Evolutionary conservation across 2,329 filamentous ascomycete genomes (phyloP).

Genomic region (Myriosclerotinia scirpicola): DNA sequence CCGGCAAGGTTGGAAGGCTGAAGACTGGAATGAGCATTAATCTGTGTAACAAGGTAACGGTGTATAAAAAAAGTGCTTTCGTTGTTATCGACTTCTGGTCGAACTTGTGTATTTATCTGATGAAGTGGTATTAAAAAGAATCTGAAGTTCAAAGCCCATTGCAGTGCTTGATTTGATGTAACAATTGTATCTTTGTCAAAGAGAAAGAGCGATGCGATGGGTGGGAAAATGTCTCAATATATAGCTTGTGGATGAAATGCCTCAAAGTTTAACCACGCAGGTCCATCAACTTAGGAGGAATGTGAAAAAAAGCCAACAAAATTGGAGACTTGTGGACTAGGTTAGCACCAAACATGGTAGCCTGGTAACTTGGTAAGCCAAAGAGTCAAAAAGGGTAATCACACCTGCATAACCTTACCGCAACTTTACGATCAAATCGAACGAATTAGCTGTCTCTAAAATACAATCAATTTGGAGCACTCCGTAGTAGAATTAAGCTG

Average conservation of each 20-base stretch:
- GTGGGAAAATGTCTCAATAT: conserved; percentile 24
- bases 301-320: conserved; percentile 21
- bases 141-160: conserved; percentile 20
- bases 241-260: conserved; percentile 20
- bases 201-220: not conserved
- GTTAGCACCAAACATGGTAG: conserved; percentile 3
- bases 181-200: not conserved
- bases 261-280: conserved; percentile 18
- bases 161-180: conserved; percentile 6
- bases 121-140: conserved; percentile 9
- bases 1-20: conserved; percentile 4
- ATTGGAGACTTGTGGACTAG: conserved; percentile 4
- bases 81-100: conserved; percentile 18
- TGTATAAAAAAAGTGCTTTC: conserved; percentile 22
- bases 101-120: conserved; percentile 22
- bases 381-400: conserved; percentile 10
- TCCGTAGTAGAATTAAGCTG: not conserved
- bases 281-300: conserved; percentile 4
- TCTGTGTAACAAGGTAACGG: conserved; percentile 21
- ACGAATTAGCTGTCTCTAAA: conserved; percentile 15
- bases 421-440: conserved; percentile 16
- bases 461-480: not conserved
- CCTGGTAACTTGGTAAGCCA: conserved; percentile 13
- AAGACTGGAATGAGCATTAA: conserved; percentile 23
- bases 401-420: conserved; percentile 17